Evolutionary conservation across 176 grass and related monocot genomes (phyloP), one percentile per base, ranked within the genome.

Genomic region (Raddia distichophylla): DNA sequence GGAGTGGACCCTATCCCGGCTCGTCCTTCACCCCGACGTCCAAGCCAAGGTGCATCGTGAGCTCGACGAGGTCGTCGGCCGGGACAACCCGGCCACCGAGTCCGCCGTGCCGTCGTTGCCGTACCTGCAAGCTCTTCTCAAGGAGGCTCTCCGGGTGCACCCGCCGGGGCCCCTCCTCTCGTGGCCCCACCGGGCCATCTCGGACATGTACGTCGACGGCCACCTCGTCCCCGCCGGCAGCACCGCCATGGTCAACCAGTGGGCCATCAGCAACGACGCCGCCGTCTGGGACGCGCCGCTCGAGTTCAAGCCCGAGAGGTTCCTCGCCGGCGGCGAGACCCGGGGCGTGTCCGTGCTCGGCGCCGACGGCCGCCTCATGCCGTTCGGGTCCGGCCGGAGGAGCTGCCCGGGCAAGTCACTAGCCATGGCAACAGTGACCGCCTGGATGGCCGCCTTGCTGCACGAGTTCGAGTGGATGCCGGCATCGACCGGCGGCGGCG

Each of bases 181-280:
- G 43, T 97, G 94, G 94, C 61, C 68, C 50, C 94, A 86, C 75
- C 43, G 83, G 62, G 91, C 91, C 0, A 93, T 87, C 1, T n/a
- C 84, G 4, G 94, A 97, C 69, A 91, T 89, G 10, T 79, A 87
- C 64, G 74, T 97, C 7, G 89, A 94, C 70, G 91, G 94, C 17
- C 78, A 76, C 46, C 80, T 91, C 57, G 65, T 97, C 9, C 94
- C 94, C 3, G 91, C 91, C 10, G 82, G 86, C 69, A 97, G 91
- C 34, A 88, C 94, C 0, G 91, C 94, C 40, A 93, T 97, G 89
- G 89, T 97, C 14, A 97, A 97, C 89, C 90, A 89, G 87, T 97
- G 94, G 94, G 94, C 94, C 11, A 94, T 97, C 69, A 86, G 86
- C 69, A 89, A 83, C 32, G 91, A 93, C 83, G 37, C 86, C 6